Evolutionary conservation across 2,329 filamentous ascomycete genomes (phyloP), one percentile per base, ranked within the genome.

Genomic region (Penicillium sp.): DNA sequence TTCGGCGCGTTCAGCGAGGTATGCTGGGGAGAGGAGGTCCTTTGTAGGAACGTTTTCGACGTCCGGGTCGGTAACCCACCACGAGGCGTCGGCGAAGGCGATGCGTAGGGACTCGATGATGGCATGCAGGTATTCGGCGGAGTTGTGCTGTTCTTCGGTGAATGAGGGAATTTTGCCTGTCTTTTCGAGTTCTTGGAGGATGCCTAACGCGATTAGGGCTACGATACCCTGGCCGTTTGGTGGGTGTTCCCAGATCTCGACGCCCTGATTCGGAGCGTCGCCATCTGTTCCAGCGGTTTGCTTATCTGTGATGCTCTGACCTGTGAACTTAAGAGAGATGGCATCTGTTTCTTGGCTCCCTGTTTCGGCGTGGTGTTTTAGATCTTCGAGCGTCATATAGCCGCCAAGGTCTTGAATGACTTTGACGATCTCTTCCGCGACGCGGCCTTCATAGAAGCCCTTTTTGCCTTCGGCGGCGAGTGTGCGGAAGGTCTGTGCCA

Each of bases 181-280:
- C 62, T 88, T 86, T 77, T 97, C 92, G 1, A 98, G 84, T 73
- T 93, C 88, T 75, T 97, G 89, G 53, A 99, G 82, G 67, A 98
- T 96, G 1, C 95, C 95, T 0, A 99, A 83, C 0, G 95, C 91
- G 90, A 98, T 97, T 35, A 98, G 82, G 0, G 95, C 95, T 2
- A 98, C 91, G 66, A 98, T 93, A 1, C 95, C 95, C 78, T 98
- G 95, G 0, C 95, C 93, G 71, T 98, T 98, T 8, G 95, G 95
- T 41, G 94, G 93, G 74, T 98, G 94, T 73, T 99, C 95, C 94
- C 94, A 98, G 0, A 99, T 82, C 72, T 96, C 89, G 47, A 97
- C 85, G 9, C 77, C 81, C 71, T 80, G 74, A 64, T 78, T 73
- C 8, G 72, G 61, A 44, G 76, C 9, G 13, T 41, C 72, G 38